Evolutionary conservation across 331 rosid species (phyloP).

Genomic region (Acacia pycnantha): DNA sequence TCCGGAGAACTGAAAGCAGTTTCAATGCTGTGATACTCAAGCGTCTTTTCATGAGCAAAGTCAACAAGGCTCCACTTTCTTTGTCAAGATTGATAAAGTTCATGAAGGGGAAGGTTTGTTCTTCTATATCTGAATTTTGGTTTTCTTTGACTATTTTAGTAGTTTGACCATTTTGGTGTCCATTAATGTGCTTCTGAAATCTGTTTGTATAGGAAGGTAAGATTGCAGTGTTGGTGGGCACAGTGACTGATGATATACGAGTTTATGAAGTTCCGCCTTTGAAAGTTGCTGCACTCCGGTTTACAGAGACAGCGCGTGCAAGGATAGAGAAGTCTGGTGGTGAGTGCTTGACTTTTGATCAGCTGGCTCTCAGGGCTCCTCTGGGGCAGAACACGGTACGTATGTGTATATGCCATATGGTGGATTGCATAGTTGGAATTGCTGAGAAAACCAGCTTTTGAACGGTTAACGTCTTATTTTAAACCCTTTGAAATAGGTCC

Average conservation of each 20-base stretch:
- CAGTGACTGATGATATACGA: conserved; percentile 73
- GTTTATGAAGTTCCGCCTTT: conserved; percentile 72
- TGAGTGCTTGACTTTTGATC: conserved; percentile 85
- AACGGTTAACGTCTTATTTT: neutral
- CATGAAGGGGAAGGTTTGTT: conserved; percentile 64
- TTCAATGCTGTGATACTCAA: conserved; percentile 82
- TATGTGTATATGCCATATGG: neutral
- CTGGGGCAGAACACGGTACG: conserved; percentile 84
- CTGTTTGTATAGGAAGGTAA: conserved; percentile 44
- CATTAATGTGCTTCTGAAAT: neutral
- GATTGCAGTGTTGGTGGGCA: conserved; percentile 73
- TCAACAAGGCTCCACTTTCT: conserved; percentile 82
- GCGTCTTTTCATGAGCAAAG: conserved; percentile 88
- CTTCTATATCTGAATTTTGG: neutral
- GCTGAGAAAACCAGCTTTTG: neutral
- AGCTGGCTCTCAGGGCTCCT: conserved; percentile 80
- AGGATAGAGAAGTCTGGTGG: conserved; percentile 93
- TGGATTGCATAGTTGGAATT: neutral
- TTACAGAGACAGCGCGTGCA: conserved; percentile 85
- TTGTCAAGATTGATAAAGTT: conserved; percentile 67
- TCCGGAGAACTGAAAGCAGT: conserved; percentile 77
- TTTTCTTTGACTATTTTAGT: neutral
- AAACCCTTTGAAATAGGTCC: conserved; percentile 52
- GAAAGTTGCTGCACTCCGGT: conserved; percentile 82
- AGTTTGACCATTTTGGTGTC: neutral